phyloP scores from a whole-genome alignment of 768 basidiomycete species.

The Coprinellus aureogranulatus region DNA sequence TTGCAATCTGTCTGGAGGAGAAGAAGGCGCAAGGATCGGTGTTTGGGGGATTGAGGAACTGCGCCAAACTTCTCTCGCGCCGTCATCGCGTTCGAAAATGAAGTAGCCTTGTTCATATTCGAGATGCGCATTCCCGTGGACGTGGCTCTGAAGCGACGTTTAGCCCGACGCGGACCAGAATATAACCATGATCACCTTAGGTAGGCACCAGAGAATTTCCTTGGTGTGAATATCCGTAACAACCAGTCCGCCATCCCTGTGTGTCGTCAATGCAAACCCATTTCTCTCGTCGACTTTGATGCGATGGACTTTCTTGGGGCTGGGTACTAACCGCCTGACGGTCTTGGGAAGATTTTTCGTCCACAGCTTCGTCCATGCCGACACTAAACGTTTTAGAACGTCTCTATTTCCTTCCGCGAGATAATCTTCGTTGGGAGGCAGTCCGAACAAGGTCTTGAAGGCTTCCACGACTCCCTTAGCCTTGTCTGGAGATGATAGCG shows the following conservation, averaged over 20 bases:
- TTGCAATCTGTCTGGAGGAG: background rate
- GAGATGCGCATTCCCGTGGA: constrained; percentile 60
- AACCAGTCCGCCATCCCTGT: constrained; percentile 49
- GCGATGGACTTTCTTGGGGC: constrained; percentile 50
- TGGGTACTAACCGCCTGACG: background rate
- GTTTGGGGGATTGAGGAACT: constrained; percentile 6
- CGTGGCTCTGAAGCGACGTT: constrained; percentile 27
- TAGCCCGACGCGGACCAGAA: background rate
- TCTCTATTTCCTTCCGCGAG: too few species aligned
- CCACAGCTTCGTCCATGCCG: background rate
- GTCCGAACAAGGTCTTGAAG: too few species aligned
- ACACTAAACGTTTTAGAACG: too few species aligned
- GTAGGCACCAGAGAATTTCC: constrained; percentile 60
- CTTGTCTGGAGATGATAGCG: background rate
- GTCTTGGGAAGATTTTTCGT: background rate
- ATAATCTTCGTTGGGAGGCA: too few species aligned
- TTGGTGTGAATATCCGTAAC: constrained; percentile 56
- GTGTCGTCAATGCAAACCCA: constrained; percentile 60
- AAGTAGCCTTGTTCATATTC: constrained; percentile 74
- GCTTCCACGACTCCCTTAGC: background rate
- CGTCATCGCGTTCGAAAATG: constrained; percentile 60
- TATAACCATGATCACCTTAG: constrained; percentile 45
- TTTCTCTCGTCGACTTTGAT: constrained; percentile 72
- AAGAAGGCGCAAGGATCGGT: background rate
- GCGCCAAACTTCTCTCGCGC: constrained; percentile 68